phyloP scores from a whole-genome alignment of 495 filamentous ascomycete species.

The Aspergillus avenaceus region DNA sequence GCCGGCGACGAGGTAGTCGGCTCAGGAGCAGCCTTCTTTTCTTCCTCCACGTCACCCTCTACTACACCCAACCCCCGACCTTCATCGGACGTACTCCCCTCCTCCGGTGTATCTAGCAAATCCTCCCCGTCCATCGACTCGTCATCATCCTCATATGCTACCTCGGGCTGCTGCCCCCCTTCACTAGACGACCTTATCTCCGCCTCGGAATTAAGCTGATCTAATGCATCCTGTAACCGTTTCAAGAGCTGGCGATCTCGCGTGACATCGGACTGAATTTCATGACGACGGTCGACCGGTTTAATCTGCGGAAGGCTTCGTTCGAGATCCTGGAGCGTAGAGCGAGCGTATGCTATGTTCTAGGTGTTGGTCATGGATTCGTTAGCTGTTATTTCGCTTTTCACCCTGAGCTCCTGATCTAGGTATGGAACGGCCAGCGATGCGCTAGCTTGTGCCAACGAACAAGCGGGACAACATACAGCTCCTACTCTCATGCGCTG shows the following conservation, averaged over 20 bases:
- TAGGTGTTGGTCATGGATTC: constrained; percentile 24
- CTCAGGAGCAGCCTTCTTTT: background rate
- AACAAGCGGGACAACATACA: constrained; percentile 40
- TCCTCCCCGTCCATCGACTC: constrained; percentile 35
- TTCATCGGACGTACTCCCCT: constrained; percentile 14
- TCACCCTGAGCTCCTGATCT: background rate
- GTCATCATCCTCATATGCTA: constrained; percentile 24
- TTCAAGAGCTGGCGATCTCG: constrained; percentile 62
- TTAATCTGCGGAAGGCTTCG: constrained; percentile 65
- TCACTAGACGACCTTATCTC: constrained; percentile 10
- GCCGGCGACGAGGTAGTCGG: background rate
- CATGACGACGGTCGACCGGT: constrained; percentile 59
- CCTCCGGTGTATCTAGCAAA: constrained; percentile 27
- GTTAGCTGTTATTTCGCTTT: background rate
- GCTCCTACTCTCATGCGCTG: constrained; percentile 65
- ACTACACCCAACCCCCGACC: background rate
- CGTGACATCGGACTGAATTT: constrained; percentile 62
- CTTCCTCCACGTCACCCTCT: background rate
- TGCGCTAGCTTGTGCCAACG: background rate
- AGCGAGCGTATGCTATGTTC: constrained; percentile 79
- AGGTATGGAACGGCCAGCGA: background rate
- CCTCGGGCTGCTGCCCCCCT: constrained; percentile 4
- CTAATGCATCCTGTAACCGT: constrained; percentile 56
- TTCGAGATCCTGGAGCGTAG: constrained; percentile 71
- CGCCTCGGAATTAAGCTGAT: constrained; percentile 34